A percentile compares a stretch with the other conserved stretches of the same genome.
These are phyloP conservation scores for Coemansia erecta DNA, from an alignment of 192 early-diverging fungal genomes.

Conservation along the genomic window DNA sequence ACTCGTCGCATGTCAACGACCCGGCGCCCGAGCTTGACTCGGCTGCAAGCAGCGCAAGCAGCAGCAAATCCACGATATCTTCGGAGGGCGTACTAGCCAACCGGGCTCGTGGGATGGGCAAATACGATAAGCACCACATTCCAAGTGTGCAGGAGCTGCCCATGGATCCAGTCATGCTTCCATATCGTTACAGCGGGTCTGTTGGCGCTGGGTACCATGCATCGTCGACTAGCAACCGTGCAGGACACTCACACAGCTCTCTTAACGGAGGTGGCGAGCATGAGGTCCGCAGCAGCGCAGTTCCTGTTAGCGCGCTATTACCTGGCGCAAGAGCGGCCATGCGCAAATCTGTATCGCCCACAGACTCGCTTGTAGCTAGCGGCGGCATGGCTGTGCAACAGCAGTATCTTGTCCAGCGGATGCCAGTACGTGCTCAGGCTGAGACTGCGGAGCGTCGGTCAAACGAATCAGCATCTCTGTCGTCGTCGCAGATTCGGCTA, in stretches of 20 bases:
- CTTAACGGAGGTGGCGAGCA: slow-evolving; percentile 15
- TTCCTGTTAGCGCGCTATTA: slow-evolving; percentile 44
- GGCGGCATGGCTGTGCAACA: slow-evolving; percentile 31
- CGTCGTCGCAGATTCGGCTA: slow-evolving; percentile 39
- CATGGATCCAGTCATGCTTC: slow-evolving; percentile 23
- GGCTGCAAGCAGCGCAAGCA: slow-evolving; percentile 27
- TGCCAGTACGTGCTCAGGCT: slow-evolving; percentile 6
- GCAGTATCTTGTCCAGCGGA: slow-evolving; percentile 42
- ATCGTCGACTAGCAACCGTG: slow-evolving; percentile 11
- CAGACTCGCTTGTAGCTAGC: slow-evolving; percentile 11
- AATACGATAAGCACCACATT: slow-evolving; percentile 38
- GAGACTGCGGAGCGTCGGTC: slow-evolving; percentile 12
- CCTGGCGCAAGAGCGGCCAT: slow-evolving; percentile 30
- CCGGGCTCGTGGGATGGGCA: slow-evolving; percentile 10
- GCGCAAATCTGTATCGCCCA: slow-evolving; percentile 15
- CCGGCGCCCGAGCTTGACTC: slow-evolving; percentile 13
- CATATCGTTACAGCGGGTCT: slow-evolving; percentile 8
- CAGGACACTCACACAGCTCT: slow-evolving; percentile 15
- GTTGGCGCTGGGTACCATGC: background rate
- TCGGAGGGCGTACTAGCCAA: slow-evolving; percentile 5
- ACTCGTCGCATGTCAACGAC: slow-evolving; percentile 22
- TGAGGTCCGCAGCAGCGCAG: slow-evolving; percentile 39
- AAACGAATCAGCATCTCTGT: slow-evolving; percentile 9
- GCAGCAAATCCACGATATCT: slow-evolving; percentile 34
- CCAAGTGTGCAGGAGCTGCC: slow-evolving; percentile 35